phyloP scores from a whole-genome alignment of 202 grass and related monocot species.

The Sporobolus alterniflorus region DNA sequence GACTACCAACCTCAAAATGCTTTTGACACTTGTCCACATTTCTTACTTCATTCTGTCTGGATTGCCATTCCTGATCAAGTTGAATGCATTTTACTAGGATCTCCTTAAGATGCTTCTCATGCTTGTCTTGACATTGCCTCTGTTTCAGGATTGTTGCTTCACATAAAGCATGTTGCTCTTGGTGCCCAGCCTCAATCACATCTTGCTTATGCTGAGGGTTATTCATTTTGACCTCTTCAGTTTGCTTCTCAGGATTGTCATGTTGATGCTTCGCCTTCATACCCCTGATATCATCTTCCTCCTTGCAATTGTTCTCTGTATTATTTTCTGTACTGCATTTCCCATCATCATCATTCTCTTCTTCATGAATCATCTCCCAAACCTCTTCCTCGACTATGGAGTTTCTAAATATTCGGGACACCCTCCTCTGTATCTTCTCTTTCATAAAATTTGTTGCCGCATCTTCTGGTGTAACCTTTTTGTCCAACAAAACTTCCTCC shows the following conservation, averaged over 20 bases:
- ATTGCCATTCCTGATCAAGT: constrained; percentile 12
- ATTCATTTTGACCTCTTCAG: neutral
- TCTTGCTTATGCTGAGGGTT: neutral
- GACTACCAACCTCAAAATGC: constrained; percentile 28
- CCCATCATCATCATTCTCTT: constrained; percentile 19
- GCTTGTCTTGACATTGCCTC: constrained; percentile 1
- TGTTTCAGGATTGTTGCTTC: neutral
- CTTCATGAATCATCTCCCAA: constrained; percentile 47
- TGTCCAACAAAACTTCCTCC: constrained; percentile 50
- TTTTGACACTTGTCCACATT: constrained; percentile 33
- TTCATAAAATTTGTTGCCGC: constrained; percentile 34
- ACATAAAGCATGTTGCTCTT: neutral
- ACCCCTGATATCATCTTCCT: constrained; percentile 7
- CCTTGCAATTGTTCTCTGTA: neutral
- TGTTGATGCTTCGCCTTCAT: neutral
- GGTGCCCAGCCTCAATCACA: neutral
- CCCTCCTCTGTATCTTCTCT: constrained; percentile 67
- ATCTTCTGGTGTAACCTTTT: constrained; percentile 35
- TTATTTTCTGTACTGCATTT: constrained; percentile 3
- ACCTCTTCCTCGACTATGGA: constrained; percentile 54
- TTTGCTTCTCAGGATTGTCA: neutral
- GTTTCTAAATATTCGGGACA: constrained; percentile 50
- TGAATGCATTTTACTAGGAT: constrained; percentile 34
- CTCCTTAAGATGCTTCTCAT: constrained; percentile 31
- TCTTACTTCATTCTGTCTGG: neutral